Percentiles rank a stretch among this genome's conserved stretches.
phyloP scores from a whole-genome alignment of 208 protist genomes.

The Herpetomonas muscarum region DNA sequence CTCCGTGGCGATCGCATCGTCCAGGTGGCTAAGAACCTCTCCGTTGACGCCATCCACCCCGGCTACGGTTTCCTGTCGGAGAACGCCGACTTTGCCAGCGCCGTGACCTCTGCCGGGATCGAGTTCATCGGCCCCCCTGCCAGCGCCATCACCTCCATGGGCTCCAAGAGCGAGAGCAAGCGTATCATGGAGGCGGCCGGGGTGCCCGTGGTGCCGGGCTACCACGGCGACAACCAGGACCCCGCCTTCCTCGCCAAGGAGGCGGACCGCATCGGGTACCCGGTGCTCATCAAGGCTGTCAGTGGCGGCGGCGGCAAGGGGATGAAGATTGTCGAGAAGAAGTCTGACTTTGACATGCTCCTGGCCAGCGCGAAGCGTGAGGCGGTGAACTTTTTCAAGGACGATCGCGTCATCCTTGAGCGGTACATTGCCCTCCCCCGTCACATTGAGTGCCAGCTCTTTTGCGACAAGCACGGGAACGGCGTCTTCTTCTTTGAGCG shows the following conservation, averaged over 20 bases:
- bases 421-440: slow-evolving; percentile 77
- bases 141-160: slow-evolving; percentile 89
- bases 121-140: slow-evolving; percentile 92
- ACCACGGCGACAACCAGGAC: slow-evolving; percentile 40
- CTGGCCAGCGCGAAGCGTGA: slow-evolving; percentile 88
- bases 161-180: slow-evolving; percentile 86
- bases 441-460: slow-evolving; percentile 90
- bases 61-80: slow-evolving; percentile 97
- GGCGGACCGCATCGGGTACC: slow-evolving; percentile 71
- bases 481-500: slow-evolving; percentile 89
- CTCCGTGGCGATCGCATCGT: slow-evolving; percentile 86
- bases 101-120: slow-evolving; percentile 30
- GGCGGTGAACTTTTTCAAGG: slow-evolving; percentile 79
- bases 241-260: slow-evolving; percentile 19
- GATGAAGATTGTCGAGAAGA: slow-evolving; percentile 76
- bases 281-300: slow-evolving; percentile 95
- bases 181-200: slow-evolving; percentile 78
- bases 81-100: slow-evolving; percentile 84
- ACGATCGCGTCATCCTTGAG: slow-evolving; percentile 88
- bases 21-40: slow-evolving; percentile 55
- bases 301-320: slow-evolving; percentile 35
- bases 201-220: slow-evolving; percentile 84
- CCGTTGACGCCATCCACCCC: slow-evolving; percentile 91
- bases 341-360: slow-evolving; percentile 66
- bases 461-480: slow-evolving; percentile 85